Base-by-base conservation (phyloP, 2,329 filamentous ascomycete genomes). In the Fusarium graminum region DNA sequence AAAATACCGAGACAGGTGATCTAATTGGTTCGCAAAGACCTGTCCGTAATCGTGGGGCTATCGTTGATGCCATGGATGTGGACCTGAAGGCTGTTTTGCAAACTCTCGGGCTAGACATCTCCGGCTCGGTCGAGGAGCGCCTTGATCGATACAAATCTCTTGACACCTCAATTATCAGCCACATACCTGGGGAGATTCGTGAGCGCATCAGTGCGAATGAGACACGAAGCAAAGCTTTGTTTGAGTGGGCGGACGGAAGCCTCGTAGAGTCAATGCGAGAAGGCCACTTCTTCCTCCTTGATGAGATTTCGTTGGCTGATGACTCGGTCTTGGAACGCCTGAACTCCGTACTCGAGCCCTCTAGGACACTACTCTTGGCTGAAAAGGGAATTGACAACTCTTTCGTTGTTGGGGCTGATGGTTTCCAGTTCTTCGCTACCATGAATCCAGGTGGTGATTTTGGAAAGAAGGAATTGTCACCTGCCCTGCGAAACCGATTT, bases 371-470 rank as follows among this genome's bases (percentile, higher is more conserved):
- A 28, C 81, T 99, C 4, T 85, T 99, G 16, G 96, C 96, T 0
- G 95, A 99, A 76, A 99, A 98, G 78, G 96, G 95, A 0, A 87
- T 92, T 3, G 85, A 91, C 7, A 90, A 97, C 75, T 93, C 93
- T 0, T 89, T 92, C 65, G 86, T 99, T 26, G 86, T 86, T 38
- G 95, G 91, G 7, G 79, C 84, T 12, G 83, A 90, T 39, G 92
- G 91, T 0, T 99, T 98, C 78, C 94, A 99, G 73, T 97, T 99
- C 78, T 87, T 99, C 60, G 94, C 95, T 5, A 99, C 95, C 0
- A 99, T 99, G 95, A 99, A 99, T 70, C 95, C 95, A 10, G 96
- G 96, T 49, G 95, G 96, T 43, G 95, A 99, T 75, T 99, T 98
- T 76, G 95, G 95, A 67, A 99, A 99, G 80, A 93, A 94, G 70